Conservation (phyloP, 2,329 filamentous ascomycete species). For the Pseudocercospora pini-densiflorae region DNA sequence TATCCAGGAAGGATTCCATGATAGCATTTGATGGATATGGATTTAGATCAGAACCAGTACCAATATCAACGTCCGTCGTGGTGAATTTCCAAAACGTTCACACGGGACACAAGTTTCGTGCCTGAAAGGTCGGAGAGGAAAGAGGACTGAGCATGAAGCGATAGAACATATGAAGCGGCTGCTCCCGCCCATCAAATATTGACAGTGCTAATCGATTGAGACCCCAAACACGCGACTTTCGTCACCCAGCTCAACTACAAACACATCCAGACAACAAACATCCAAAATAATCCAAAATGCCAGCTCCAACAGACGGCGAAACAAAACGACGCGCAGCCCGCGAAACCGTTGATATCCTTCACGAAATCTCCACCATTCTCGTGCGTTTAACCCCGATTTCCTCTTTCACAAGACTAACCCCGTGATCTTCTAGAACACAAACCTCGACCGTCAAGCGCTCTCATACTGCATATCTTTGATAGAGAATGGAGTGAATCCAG, state of each 20-base stretch:
- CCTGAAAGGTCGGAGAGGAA: too few relatives aligned
- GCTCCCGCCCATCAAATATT: neutral
- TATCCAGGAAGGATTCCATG: neutral
- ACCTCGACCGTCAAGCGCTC: constrained; percentile 86
- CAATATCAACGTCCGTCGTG: too few relatives aligned
- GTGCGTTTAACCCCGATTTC: constrained; percentile 51
- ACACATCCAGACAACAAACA: neutral
- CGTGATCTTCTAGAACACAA: constrained; percentile 71
- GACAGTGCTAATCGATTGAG: neutral
- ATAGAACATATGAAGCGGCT: neutral
- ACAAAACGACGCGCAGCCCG: constrained; percentile 77
- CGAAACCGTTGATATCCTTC: constrained; percentile 72
- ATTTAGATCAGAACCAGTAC: too few relatives aligned
- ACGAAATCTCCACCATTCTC: constrained; percentile 83
- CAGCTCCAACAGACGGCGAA: constrained; percentile 41
- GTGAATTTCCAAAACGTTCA: too few relatives aligned
- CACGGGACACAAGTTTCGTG: neutral
- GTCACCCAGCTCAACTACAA: neutral
- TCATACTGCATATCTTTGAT: constrained; percentile 97
- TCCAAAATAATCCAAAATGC: neutral
- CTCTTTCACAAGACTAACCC: neutral
- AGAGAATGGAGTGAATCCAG: constrained; percentile 95
- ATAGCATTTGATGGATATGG: too few relatives aligned
- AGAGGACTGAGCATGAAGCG: too few relatives aligned
- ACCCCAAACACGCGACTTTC: neutral